Conservation (phyloP, 495 filamentous ascomycete species). For the Aspergillus heteromorphus region DNA sequence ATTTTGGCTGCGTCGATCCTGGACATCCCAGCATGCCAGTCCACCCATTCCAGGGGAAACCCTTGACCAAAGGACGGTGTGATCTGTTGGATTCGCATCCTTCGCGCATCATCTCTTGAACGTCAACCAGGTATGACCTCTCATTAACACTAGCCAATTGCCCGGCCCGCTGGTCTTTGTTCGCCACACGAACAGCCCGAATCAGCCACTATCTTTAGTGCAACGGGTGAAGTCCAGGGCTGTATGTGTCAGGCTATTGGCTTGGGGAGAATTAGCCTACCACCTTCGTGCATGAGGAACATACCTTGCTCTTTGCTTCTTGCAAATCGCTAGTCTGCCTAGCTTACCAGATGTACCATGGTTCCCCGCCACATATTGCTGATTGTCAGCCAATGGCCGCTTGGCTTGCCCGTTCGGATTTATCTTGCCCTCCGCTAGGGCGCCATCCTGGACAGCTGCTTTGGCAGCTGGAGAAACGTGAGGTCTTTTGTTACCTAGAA, state of each 20-base stretch:
- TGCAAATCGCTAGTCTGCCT: not conserved
- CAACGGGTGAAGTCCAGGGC: not conserved
- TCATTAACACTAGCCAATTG: not conserved
- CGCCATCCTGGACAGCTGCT: not conserved
- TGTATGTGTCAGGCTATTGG: not conserved
- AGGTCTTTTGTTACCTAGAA: not conserved
- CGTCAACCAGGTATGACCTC: not conserved
- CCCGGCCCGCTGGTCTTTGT: not conserved
- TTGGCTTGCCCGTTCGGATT: not conserved
- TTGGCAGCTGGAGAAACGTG: not conserved
- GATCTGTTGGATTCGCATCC: not conserved
- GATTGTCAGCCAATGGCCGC: not conserved
- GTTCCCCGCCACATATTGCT: not conserved
- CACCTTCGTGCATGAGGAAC: not conserved
- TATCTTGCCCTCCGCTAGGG: not conserved
- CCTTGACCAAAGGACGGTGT: not conserved
- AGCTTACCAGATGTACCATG: not conserved
- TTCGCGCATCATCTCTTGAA: not conserved
- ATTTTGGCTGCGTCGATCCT: not conserved
- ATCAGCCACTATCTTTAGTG: not conserved
- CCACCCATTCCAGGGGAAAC: not conserved
- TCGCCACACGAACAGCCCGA: not conserved
- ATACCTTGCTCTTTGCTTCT: not conserved
- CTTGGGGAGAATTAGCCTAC: not conserved
- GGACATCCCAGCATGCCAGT: not conserved